phyloP scores from a whole-genome alignment of 768 basidiomycete genomes.

The Lactarius deliciosus region DNA sequence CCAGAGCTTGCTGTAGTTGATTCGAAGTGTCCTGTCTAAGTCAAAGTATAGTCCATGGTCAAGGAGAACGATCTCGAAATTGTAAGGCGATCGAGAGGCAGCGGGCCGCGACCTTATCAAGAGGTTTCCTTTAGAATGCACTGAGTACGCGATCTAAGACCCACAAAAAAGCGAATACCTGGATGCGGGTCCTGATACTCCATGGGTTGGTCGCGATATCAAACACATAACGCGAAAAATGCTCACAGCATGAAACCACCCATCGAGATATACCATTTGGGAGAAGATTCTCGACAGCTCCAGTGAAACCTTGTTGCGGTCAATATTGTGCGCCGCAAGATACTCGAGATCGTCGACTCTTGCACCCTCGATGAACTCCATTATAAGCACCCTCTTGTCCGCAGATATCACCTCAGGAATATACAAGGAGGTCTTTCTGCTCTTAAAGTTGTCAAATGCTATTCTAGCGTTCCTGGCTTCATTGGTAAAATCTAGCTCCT shows the following conservation, averaged over 20 bases:
- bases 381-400: slow-evolving; percentile 81
- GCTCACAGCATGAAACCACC: slow-evolving; percentile 82
- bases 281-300: slow-evolving; percentile 90
- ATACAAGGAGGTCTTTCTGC: slow-evolving; percentile 77
- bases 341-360: slow-evolving; percentile 87
- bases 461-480: slow-evolving; percentile 86
- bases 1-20: slow-evolving; percentile 89
- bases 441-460: slow-evolving; percentile 65
- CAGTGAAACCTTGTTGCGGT: slow-evolving; percentile 89
- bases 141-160: slow-evolving; percentile 6
- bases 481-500: slow-evolving; percentile 92
- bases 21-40: slow-evolving; percentile 71
- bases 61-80: slow-evolving; percentile 93
- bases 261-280: slow-evolving; percentile 94
- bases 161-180: slow-evolving; percentile 42
- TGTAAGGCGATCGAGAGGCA: slow-evolving; percentile 74
- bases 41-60: slow-evolving; percentile 97
- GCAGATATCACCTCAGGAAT: slow-evolving; percentile 82
- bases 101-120: slow-evolving; percentile 75
- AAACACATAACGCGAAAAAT: neutral
- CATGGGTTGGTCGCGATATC: slow-evolving; percentile 12
- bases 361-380: slow-evolving; percentile 92
- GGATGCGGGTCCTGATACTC: slow-evolving; percentile 77
- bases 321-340: slow-evolving; percentile 77
- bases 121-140: slow-evolving; percentile 64